Percentiles rank a stretch among this genome's conserved stretches.
Conservation (phyloP, 1,284 basidiomycete species). For the Dichomitus squalens region DNA sequence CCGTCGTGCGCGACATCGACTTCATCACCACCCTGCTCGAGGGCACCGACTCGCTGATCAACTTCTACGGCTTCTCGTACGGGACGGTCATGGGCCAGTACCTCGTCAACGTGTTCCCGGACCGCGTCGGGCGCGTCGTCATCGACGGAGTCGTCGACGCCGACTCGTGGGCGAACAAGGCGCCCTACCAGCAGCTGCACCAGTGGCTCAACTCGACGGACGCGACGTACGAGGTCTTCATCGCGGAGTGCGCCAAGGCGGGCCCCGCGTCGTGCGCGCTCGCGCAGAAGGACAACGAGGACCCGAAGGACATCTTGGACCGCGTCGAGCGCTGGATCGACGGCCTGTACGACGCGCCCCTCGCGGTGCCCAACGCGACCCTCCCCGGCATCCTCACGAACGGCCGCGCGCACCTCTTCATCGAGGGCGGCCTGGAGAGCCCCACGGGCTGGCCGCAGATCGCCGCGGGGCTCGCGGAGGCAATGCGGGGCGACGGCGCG, state of each 20-base stretch:
- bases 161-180: constrained; percentile 33
- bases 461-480: constrained; percentile 21
- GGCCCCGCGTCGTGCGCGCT: constrained; percentile 36
- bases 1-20: constrained; percentile 46
- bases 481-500: constrained; percentile 31
- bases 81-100: constrained; percentile 31
- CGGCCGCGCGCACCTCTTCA: constrained; percentile 35
- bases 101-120: constrained; percentile 30
- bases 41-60: constrained; percentile 42
- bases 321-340: constrained; percentile 40
- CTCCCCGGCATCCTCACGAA: constrained; percentile 38
- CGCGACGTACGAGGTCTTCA: constrained; percentile 36
- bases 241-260: constrained; percentile 38
- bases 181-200: constrained; percentile 38
- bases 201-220: constrained; percentile 35
- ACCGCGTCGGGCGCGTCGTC: constrained; percentile 28
- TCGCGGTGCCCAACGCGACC: constrained; percentile 32
- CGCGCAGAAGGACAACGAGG: constrained; percentile 28
- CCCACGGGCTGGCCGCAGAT: constrained; percentile 22
- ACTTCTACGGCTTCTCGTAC: constrained; percentile 32
- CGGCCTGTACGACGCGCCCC: constrained; percentile 32
- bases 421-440: constrained; percentile 15
- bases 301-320: constrained; percentile 29
- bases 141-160: constrained; percentile 31
- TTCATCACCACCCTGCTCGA: constrained; percentile 41